phyloP scores from a whole-genome alignment of 176 grass and related monocot species.

The Aegilops longissima region DNA sequence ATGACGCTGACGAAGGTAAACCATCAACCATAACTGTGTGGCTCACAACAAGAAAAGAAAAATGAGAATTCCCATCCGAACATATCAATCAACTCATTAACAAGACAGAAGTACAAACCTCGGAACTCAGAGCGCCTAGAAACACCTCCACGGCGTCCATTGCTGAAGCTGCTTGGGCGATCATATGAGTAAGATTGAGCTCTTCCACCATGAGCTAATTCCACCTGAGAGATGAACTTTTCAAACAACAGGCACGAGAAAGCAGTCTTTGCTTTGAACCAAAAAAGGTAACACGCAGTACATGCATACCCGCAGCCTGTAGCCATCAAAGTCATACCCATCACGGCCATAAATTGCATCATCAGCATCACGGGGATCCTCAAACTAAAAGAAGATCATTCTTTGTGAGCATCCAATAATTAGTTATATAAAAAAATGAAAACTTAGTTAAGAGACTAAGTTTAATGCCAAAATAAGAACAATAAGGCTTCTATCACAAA shows the following conservation, averaged over 20 bases:
- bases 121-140: constrained; percentile 79
- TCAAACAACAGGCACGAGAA: background rate
- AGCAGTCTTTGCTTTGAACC: background rate
- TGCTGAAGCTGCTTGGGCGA: constrained; percentile 68
- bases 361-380: constrained; percentile 84
- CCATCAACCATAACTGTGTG: constrained; percentile 76
- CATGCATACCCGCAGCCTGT: constrained; percentile 66
- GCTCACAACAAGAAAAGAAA: constrained; percentile 18
- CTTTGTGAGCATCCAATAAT: constrained; percentile 8
- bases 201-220: constrained; percentile 92
- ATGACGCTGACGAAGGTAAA: constrained; percentile 90
- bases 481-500: background rate
- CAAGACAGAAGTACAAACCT: constrained; percentile 42
- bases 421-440: background rate
- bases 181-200: constrained; percentile 77
- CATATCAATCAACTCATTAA: background rate
- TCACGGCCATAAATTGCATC: constrained; percentile 89
- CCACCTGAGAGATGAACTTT: constrained; percentile 59
- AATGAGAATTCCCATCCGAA: constrained; percentile 1
- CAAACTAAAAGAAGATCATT: constrained; percentile 58
- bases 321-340: constrained; percentile 92
- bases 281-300: background rate
- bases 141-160: constrained; percentile 56
- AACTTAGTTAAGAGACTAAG: background rate
- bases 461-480: background rate